These are phyloP conservation scores for Thuja plicata DNA, from an alignment of 83 land plant species.

Conservation along the genomic window DNA sequence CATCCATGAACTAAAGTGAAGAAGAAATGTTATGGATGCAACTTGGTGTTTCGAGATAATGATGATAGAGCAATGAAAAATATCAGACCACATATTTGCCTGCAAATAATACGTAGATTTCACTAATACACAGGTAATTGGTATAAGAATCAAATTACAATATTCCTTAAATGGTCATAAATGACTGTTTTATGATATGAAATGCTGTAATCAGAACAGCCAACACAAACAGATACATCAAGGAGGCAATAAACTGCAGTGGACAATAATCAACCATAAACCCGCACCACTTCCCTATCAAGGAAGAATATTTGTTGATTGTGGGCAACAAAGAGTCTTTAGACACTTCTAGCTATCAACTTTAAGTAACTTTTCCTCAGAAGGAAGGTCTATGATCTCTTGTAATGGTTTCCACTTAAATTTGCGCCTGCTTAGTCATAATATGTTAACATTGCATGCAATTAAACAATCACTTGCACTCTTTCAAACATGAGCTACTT, in stretches of 20 bases:
- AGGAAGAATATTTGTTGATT: not conserved
- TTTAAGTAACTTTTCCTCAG: constrained; percentile 10
- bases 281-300: not conserved
- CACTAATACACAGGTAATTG: not conserved
- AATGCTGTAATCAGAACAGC: not conserved
- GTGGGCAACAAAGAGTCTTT: not conserved
- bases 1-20: no score
- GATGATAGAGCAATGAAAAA: not conserved
- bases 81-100: not conserved
- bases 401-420: constrained; percentile 85
- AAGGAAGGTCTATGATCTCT: constrained; percentile 69
- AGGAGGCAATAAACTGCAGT: not conserved
- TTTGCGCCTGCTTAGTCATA: constrained; percentile 56
- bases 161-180: not conserved
- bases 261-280: not conserved
- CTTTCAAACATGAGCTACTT: not conserved
- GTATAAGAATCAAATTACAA: not conserved
- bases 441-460: not conserved
- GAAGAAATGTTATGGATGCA: not conserved
- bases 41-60: no score
- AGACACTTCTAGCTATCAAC: not conserved
- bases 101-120: not conserved
- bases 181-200: not conserved
- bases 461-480: not conserved
- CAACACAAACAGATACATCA: not conserved